Conservation (phyloP, 2,329 filamentous ascomycete genomes). For the Dothideomycetes sp. region DNA sequence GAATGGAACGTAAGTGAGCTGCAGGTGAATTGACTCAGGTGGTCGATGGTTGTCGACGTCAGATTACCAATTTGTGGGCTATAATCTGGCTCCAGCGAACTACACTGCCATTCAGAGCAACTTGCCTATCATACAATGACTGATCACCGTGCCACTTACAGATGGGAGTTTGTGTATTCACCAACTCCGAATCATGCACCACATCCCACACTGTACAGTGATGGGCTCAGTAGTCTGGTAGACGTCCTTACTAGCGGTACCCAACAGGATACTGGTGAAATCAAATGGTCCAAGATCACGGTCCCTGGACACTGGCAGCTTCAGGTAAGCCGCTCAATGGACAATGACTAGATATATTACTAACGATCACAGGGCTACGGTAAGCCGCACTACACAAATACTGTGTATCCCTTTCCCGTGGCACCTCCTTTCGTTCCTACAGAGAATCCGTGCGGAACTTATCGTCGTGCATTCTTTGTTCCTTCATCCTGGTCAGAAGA, state of each 20-base stretch:
- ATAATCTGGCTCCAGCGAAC: too few species aligned
- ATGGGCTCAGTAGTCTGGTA: conserved; percentile 5
- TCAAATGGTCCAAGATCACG: conserved; percentile 8
- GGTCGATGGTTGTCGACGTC: too few species aligned
- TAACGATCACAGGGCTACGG: conserved; percentile 65
- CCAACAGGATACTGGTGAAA: background rate
- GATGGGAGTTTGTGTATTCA: conserved; percentile 49
- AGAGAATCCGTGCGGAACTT: conserved; percentile 57
- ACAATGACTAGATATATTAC: conserved; percentile 40
- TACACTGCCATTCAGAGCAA: too few species aligned
- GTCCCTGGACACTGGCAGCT: conserved; percentile 20
- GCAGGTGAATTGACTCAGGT: too few species aligned
- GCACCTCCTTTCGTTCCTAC: conserved; percentile 54
- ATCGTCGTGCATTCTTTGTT: conserved; percentile 47
- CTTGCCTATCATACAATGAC: background rate
- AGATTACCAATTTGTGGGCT: too few species aligned
- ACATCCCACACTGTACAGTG: conserved; percentile 22
- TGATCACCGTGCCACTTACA: conserved; percentile 4
- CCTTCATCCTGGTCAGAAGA: conserved; percentile 40
- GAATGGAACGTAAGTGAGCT: too few species aligned
- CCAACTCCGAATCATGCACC: conserved; percentile 40
- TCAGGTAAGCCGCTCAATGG: conserved; percentile 22
- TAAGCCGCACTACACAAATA: conserved; percentile 59
- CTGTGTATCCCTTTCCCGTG: conserved; percentile 56
- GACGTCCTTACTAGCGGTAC: conserved; percentile 1